Base-by-base conservation (phyloP, 306 rosid genomes). In the Parietaria judaica region DNA sequence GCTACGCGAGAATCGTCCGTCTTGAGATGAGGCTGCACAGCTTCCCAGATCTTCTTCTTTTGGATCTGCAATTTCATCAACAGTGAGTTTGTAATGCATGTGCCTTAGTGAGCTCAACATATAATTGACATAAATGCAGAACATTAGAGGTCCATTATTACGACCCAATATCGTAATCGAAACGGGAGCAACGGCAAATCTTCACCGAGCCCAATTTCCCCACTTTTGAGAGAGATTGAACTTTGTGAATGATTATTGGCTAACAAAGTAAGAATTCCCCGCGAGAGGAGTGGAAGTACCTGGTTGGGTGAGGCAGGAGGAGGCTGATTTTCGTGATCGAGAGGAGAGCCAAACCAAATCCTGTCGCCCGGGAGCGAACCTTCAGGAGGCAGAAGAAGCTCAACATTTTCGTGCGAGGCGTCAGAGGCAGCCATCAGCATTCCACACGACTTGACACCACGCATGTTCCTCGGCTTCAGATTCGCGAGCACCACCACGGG, bases 361-460 rank as follows among this genome's bases (percentile, higher is more conserved):
- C 95, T 84, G 75, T 92, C 86, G 6, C 98, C 98, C 14, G 90
- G 86, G 51, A 65, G 70, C 44, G 96, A 89, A 72, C 70, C 86
- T 60, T 80, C 81, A 3, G 96, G 96, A 59, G 98, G 96, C 63
- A 70, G 76, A 61, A 92, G 86, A 80, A 88, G 96, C 80, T 92
- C 95, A 67, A 92, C 90, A 65, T 80, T 82, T 58, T 84, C 88
- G 64, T 86, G 96, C 47, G 81, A 75, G 43, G 82, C 76, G 79
- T 92, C 95, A 63, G 96, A 88, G 66, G 98, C 98, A 41, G 96
- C 98, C 95, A 92, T 81, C 65, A 92, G 87, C 98, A 92, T 92
- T 68, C 98, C 98, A 39, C 61, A 47, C 46, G 98, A 92, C 77
- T 88, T 88, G 65, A 92, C 85, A 15, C 95, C 96, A 60, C 96